Evolutionary conservation across 2,329 filamentous ascomycete species (phyloP).

Genomic region (Fusarium sp.): DNA sequence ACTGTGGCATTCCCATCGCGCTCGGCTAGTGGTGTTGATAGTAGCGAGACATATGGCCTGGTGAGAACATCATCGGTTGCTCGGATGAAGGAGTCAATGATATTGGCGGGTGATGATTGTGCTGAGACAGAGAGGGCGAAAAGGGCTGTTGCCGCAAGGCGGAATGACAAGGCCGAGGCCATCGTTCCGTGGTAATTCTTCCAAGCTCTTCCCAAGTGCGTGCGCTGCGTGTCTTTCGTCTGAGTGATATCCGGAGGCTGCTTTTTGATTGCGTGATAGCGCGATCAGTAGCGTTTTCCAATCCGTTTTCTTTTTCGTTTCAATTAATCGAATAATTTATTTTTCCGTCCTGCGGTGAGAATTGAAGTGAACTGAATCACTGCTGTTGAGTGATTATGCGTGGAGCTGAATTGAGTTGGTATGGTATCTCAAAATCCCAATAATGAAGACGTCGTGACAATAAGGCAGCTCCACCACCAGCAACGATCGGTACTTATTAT

Average conservation of each 20-base stretch:
- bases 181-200: constrained; percentile 19
- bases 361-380: constrained; percentile 11
- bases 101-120: constrained; percentile 12
- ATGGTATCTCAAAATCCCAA: constrained; percentile 26
- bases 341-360: constrained; percentile 39
- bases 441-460: constrained; percentile 1
- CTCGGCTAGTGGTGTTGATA: constrained; percentile 29
- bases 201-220: constrained; percentile 6
- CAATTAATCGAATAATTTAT: constrained; percentile 2
- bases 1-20: constrained; percentile 27
- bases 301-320: not conserved
- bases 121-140: constrained; percentile 36
- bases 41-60: constrained; percentile 43
- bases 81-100: constrained; percentile 35
- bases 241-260: constrained; percentile 3
- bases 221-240: constrained; percentile 5
- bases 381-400: constrained; percentile 5
- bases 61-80: constrained; percentile 47
- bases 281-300: constrained; percentile 6
- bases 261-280: constrained; percentile 6
- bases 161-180: constrained; percentile 35
- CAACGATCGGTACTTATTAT: constrained; percentile 16
- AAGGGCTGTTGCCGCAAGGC: constrained; percentile 31
- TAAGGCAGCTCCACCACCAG: constrained; percentile 15
- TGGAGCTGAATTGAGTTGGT: constrained; percentile 11